Evolutionary conservation across 1,139 yeast species (phyloP).

Genomic region (Zygosaccharomyces pseudobailii): DNA sequence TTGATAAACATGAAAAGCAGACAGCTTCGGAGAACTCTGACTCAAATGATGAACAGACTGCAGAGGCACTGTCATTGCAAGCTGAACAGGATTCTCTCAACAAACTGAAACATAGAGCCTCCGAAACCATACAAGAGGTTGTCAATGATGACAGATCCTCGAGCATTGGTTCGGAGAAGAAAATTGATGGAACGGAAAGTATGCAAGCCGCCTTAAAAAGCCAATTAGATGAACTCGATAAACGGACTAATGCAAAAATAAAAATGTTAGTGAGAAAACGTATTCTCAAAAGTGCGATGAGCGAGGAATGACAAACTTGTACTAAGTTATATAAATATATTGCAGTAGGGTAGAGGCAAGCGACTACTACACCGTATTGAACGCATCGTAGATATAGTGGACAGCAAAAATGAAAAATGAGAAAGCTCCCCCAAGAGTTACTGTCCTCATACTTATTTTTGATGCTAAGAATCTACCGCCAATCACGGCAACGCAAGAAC

Average conservation of each 20-base stretch:
- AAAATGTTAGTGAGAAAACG: slow-evolving; percentile 39
- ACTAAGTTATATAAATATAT: neutral
- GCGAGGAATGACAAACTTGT: neutral
- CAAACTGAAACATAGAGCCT: neutral
- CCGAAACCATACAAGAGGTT: neutral
- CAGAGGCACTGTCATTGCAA: neutral
- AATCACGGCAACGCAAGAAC: slow-evolving; percentile 87
- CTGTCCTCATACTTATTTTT: slow-evolving; percentile 84
- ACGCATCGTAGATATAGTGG: slow-evolving; percentile 70
- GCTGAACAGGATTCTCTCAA: neutral
- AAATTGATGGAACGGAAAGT: neutral
- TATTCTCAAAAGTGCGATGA: slow-evolving; percentile 19
- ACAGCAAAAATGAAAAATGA: slow-evolving; percentile 82
- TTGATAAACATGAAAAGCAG: neutral
- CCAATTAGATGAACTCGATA: slow-evolving; percentile 37
- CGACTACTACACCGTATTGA: slow-evolving; percentile 12
- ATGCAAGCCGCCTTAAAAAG: slow-evolving; percentile 28
- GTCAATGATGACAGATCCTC: neutral
- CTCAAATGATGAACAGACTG: neutral
- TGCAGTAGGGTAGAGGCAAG: neutral
- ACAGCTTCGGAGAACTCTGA: neutral
- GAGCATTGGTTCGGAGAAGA: neutral
- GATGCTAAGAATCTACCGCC: slow-evolving; percentile 92
- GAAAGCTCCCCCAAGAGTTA: slow-evolving; percentile 83
- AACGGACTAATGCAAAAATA: slow-evolving; percentile 39